These are phyloP conservation scores for Urochloa ruziziensis DNA, from an alignment of 176 grass and related monocot genomes.

Conservation along the genomic window DNA sequence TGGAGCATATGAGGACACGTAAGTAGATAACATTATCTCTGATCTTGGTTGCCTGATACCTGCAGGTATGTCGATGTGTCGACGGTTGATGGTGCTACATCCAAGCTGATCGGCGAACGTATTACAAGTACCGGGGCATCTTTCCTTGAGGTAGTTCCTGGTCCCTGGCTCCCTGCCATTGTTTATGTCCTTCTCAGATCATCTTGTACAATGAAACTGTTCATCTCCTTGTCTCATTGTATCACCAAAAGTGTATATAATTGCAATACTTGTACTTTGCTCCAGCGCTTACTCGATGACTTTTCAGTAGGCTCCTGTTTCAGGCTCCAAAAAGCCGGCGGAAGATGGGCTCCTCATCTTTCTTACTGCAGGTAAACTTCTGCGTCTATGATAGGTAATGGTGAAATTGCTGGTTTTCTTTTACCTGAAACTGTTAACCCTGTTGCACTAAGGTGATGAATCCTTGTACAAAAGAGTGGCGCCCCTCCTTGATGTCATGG, in stretches of 20 bases:
- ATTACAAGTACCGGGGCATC: constrained; percentile 67
- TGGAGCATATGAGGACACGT: constrained; percentile 25
- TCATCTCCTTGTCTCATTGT: constrained; percentile 2
- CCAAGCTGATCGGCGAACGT: constrained; percentile 57
- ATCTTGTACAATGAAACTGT: constrained; percentile 15
- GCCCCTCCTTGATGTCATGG: constrained; percentile 86
- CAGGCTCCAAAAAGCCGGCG: constrained; percentile 92
- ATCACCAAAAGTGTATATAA: not conserved
- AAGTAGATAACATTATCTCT: constrained; percentile 19
- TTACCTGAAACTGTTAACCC: constrained; percentile 29
- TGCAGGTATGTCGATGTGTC: constrained; percentile 76
- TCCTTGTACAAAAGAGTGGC: constrained; percentile 63
- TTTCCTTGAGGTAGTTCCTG: constrained; percentile 77
- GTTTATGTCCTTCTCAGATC: not conserved
- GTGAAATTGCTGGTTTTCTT: not conserved
- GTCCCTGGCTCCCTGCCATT: constrained; percentile 25
- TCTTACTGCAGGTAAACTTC: constrained; percentile 70
- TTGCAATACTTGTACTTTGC: constrained; percentile 19
- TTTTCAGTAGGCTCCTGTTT: constrained; percentile 92
- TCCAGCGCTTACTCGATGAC: constrained; percentile 22
- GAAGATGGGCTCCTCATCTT: constrained; percentile 93
- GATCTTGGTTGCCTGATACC: constrained; percentile 27
- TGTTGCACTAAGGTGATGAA: constrained; percentile 60
- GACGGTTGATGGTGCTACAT: constrained; percentile 71
- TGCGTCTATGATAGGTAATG: not conserved